A percentile compares a stretch with the other conserved stretches of the same genome.
phyloP scores from a whole-genome alignment of 805 yeast species.

The Metschnikowia noctiluminum region DNA sequence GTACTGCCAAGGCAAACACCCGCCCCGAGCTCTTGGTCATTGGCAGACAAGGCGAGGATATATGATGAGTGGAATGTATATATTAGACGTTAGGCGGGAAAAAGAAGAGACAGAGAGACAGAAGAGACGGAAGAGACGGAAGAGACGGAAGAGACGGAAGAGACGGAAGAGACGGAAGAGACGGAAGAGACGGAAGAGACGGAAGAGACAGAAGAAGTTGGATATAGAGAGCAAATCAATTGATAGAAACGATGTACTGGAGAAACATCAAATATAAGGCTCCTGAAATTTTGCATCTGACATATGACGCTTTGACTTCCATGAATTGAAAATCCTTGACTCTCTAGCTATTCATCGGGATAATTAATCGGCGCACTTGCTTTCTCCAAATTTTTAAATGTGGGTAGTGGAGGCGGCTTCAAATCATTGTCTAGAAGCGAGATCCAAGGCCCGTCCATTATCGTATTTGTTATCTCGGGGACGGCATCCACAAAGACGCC shows the following conservation, averaged over 20 bases:
- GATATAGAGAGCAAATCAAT: too few relatives aligned
- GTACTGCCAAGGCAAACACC: constrained; percentile 52
- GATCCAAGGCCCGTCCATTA: constrained; percentile 20
- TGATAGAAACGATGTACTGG: too few relatives aligned
- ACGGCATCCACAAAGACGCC: constrained; percentile 30
- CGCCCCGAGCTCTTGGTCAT: constrained; percentile 58
- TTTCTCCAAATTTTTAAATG: constrained; percentile 62
- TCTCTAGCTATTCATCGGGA: constrained; percentile 17
- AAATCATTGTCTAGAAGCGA: constrained; percentile 20
- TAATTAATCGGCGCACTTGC: constrained; percentile 48
- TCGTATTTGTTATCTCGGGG: constrained; percentile 34
- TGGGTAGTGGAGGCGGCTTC: constrained; percentile 43
- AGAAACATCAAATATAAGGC: too few relatives aligned
- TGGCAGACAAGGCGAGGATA: constrained; percentile 54
- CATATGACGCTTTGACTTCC: too few relatives aligned
- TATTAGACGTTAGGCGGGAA: not conserved
- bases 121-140: not conserved
- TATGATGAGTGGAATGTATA: not conserved
- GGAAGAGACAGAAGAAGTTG: too few relatives aligned
- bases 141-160: too few relatives aligned
- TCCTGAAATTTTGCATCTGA: too few relatives aligned
- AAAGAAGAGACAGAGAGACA: too few relatives aligned
- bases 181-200: too few relatives aligned
- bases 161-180: too few relatives aligned
- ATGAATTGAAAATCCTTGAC: too few relatives aligned